These are phyloP conservation scores for Coniferiporia weirii DNA, from an alignment of 1,284 basidiomycete genomes.

Conservation along the genomic window DNA sequence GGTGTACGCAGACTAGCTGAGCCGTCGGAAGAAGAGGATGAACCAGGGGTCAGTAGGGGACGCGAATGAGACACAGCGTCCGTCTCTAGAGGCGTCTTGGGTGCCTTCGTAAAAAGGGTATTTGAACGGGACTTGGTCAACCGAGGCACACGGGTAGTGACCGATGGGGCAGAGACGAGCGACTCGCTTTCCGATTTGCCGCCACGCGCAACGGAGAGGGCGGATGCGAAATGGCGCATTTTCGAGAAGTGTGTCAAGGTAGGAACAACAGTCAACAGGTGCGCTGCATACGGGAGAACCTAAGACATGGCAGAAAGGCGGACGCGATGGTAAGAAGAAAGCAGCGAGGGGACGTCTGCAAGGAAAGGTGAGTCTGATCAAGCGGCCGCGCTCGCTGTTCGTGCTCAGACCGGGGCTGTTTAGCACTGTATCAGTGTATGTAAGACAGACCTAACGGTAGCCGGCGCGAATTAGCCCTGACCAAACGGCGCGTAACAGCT, in stretches of 20 bases:
- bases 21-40: constrained; percentile 57
- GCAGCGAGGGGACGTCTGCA: neutral
- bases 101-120: constrained; percentile 25
- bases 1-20: constrained; percentile 57
- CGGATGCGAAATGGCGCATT: constrained; percentile 52
- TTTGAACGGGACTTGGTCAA: constrained; percentile 10
- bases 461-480: neutral
- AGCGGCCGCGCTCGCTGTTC: neutral
- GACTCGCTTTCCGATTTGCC: constrained; percentile 38
- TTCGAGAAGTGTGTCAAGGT: constrained; percentile 4
- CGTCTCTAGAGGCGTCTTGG: constrained; percentile 22
- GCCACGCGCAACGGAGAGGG: constrained; percentile 47
- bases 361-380: neutral
- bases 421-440: neutral
- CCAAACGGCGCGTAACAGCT: neutral
- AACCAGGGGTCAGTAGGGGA: constrained; percentile 30
- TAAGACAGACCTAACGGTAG: constrained; percentile 2
- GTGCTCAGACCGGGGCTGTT: neutral
- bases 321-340: neutral
- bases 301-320: neutral
- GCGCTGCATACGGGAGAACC: constrained; percentile 4
- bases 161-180: constrained; percentile 20
- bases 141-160: constrained; percentile 20
- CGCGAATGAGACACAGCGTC: constrained; percentile 7
- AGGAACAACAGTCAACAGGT: constrained; percentile 13